Conservation (phyloP, 352 stramenopile genomes). For the Globisporangium iwayamae region DNA sequence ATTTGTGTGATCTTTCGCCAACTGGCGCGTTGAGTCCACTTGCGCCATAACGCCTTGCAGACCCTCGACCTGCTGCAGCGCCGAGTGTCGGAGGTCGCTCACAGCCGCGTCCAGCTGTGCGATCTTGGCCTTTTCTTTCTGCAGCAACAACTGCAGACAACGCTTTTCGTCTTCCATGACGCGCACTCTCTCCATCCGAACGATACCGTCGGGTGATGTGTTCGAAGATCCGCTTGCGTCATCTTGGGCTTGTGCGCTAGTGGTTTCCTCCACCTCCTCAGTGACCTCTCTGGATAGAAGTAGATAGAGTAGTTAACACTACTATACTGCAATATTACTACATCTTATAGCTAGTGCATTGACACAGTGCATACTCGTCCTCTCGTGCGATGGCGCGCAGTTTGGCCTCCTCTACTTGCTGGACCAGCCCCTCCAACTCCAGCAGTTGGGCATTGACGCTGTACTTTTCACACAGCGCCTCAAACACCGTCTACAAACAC, state of each 20-base stretch:
- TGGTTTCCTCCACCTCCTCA: slow-evolving; percentile 5
- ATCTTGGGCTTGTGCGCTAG: slow-evolving; percentile 7
- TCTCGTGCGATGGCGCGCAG: slow-evolving; percentile 30
- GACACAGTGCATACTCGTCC: slow-evolving; percentile 14
- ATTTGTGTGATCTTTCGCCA: slow-evolving; percentile 39
- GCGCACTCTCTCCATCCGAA: slow-evolving; percentile 39
- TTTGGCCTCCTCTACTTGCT: slow-evolving; percentile 36
- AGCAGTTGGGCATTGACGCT: slow-evolving; percentile 45
- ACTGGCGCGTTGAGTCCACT: slow-evolving; percentile 31
- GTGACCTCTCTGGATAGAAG: background rate
- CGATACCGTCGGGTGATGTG: slow-evolving; percentile 31
- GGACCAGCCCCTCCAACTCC: slow-evolving; percentile 43
- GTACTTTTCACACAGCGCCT: slow-evolving; percentile 46
- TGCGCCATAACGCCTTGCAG: slow-evolving; percentile 34
- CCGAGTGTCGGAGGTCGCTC: slow-evolving; percentile 40
- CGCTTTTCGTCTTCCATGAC: slow-evolving; percentile 53
- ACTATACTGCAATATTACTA: background rate
- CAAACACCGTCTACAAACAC: slow-evolving; percentile 30
- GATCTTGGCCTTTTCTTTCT: slow-evolving; percentile 34
- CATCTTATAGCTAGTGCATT: background rate
- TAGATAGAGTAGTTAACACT: background rate
- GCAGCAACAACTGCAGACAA: slow-evolving; percentile 39
- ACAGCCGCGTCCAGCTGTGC: slow-evolving; percentile 36
- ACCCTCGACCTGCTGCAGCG: slow-evolving; percentile 37
- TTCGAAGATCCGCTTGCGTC: too few relatives aligned